Evolutionary conservation across 306 rosid genomes (phyloP).

Genomic region (Herpetospermum pedunculosum): DNA sequence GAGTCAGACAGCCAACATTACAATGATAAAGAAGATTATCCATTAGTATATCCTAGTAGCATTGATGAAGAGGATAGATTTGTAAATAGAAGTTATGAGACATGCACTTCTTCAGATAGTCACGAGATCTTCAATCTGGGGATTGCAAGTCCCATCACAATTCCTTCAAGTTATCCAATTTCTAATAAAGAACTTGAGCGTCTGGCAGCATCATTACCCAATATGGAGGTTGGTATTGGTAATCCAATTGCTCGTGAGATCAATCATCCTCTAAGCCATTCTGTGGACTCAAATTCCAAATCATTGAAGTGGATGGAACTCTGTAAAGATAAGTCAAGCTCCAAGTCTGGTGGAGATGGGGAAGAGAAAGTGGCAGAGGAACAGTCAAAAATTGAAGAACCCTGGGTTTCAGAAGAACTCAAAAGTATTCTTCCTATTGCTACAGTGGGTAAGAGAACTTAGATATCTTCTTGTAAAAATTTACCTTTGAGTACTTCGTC

Average conservation of each 20-base stretch:
- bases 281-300: slow-evolving; percentile 41
- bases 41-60: slow-evolving; percentile 18
- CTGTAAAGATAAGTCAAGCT: slow-evolving; percentile 24
- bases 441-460: slow-evolving; percentile 40
- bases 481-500: background rate
- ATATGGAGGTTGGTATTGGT: slow-evolving; percentile 19
- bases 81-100: slow-evolving; percentile 10
- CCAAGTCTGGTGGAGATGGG: slow-evolving; percentile 22
- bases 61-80: slow-evolving; percentile 18
- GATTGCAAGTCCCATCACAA: slow-evolving; percentile 30
- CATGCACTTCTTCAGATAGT: slow-evolving; percentile 20
- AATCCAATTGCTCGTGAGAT: slow-evolving; percentile 16
- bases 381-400: slow-evolving; percentile 16
- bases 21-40: slow-evolving; percentile 23
- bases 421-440: slow-evolving; percentile 20
- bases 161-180: slow-evolving; percentile 26
- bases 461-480: background rate
- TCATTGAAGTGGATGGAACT: slow-evolving; percentile 19
- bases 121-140: slow-evolving; percentile 19
- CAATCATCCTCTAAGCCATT: slow-evolving; percentile 35
- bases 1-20: slow-evolving; percentile 22
- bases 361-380: slow-evolving; percentile 25
- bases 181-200: slow-evolving; percentile 23
- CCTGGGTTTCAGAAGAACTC: slow-evolving; percentile 26
- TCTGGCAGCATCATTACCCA: slow-evolving; percentile 56